Evolutionary conservation across 768 basidiomycete species (phyloP).

Genomic region (Coprinopsis cinerea): DNA sequence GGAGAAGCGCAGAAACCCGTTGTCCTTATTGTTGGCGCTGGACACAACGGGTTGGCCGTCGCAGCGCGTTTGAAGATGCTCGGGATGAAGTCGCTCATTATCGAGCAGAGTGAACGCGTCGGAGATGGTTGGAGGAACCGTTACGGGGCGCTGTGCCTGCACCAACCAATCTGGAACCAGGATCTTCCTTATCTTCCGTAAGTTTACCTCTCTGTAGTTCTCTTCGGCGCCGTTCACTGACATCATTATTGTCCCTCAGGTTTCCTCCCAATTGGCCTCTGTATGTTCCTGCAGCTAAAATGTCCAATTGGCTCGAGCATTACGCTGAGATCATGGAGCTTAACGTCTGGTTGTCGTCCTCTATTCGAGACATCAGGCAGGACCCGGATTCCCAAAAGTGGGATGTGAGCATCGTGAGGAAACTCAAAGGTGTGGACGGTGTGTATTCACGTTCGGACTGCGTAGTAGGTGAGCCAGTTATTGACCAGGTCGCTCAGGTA

Average conservation of each 20-base stretch:
- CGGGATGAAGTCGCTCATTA: constrained; percentile 44
- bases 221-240: constrained; percentile 25
- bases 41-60: constrained; percentile 55
- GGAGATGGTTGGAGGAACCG: constrained; percentile 62
- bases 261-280: constrained; percentile 59
- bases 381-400: constrained; percentile 34
- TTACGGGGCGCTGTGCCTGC: constrained; percentile 53
- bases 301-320: constrained; percentile 60
- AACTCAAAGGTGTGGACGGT: neutral
- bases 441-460: no score
- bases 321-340: constrained; percentile 57
- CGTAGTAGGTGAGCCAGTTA: no score
- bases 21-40: constrained; percentile 52
- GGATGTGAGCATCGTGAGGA: constrained; percentile 34
- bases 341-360: constrained; percentile 55
- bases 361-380: constrained; percentile 32
- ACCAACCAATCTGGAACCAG: constrained; percentile 41
- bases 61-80: constrained; percentile 57
- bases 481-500: neutral
- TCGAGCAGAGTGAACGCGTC: constrained; percentile 49
- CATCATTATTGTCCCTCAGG: constrained; percentile 48
- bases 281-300: constrained; percentile 48
- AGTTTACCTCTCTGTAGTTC: constrained; percentile 19
- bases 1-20: constrained; percentile 43
- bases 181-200: constrained; percentile 5